Percentiles rank a stretch among this genome's conserved stretches.
Conservation (phyloP, 1,139 yeast species). For the Blastobotrys persicus region DNA sequence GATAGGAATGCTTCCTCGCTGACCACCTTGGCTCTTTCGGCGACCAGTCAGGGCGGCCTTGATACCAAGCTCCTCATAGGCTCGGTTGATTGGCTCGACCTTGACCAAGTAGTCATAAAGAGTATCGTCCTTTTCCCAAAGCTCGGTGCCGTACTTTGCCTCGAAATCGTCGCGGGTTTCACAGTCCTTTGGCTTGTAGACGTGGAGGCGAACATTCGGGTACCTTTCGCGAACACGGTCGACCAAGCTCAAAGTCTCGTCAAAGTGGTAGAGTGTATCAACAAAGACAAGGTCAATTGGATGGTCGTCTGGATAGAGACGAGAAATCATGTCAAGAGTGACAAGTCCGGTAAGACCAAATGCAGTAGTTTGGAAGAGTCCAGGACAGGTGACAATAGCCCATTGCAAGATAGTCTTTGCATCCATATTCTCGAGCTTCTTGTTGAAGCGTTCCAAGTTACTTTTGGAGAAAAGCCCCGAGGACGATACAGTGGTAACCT, state of each 20-base stretch:
- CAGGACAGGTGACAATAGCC: conserved; percentile 80
- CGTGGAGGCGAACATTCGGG: conserved; percentile 51
- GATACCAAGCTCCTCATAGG: conserved; percentile 68
- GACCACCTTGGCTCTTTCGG: conserved; percentile 86
- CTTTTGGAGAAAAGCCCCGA: conserved; percentile 22
- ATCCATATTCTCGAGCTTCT: conserved; percentile 50
- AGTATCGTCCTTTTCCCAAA: conserved; percentile 83
- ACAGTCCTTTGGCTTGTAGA: conserved; percentile 63
- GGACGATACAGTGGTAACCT: neutral
- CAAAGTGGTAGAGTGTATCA: conserved; percentile 90
- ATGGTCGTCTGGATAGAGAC: conserved; percentile 42
- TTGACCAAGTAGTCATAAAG: conserved; percentile 84
- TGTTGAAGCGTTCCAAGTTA: conserved; percentile 48
- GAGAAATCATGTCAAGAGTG: conserved; percentile 79
- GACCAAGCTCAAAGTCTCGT: conserved; percentile 82
- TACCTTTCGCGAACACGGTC: conserved; percentile 57
- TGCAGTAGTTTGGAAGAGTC: conserved; percentile 86
- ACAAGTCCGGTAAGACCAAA: conserved; percentile 92
- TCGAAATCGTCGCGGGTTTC: conserved; percentile 63
- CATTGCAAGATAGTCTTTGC: conserved; percentile 78
- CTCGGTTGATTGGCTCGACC: conserved; percentile 89
- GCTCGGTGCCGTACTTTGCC: conserved; percentile 61
- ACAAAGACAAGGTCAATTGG: conserved; percentile 77
- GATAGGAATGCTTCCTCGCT: conserved; percentile 68
- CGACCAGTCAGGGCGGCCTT: conserved; percentile 91